phyloP scores from a whole-genome alignment of 257 asterid species.

The Misopates orontium region DNA sequence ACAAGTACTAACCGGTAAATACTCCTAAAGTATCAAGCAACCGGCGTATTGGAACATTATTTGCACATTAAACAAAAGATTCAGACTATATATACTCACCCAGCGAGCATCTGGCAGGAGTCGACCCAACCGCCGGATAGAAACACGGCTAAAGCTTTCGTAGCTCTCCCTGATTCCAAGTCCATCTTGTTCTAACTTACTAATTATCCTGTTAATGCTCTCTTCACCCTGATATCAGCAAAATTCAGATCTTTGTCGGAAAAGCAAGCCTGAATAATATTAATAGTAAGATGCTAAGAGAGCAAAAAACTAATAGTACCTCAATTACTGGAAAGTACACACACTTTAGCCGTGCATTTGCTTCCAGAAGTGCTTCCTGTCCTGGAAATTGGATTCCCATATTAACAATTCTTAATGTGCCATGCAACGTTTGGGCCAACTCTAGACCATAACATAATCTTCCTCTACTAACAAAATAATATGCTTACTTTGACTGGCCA shows the following conservation, averaged over 20 bases:
- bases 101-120: constrained; percentile 85
- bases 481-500: constrained; percentile 41
- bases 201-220: constrained; percentile 48
- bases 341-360: constrained; percentile 74
- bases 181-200: constrained; percentile 43
- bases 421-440: background rate
- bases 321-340: constrained; percentile 62
- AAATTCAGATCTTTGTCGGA: constrained; percentile 18
- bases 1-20: background rate
- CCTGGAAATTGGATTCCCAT: constrained; percentile 36
- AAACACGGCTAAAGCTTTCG: constrained; percentile 60
- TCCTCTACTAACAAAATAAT: background rate
- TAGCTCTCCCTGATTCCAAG: constrained; percentile 51
- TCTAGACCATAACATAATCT: background rate
- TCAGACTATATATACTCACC: constrained; percentile 41
- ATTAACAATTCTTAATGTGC: constrained; percentile 15
- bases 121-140: constrained; percentile 80
- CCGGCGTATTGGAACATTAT: background rate
- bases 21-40: background rate
- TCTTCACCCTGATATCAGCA: constrained; percentile 63
- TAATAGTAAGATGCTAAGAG: constrained; percentile 18
- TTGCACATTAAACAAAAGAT: constrained; percentile 17
- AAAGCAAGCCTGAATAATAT: constrained; percentile 17
- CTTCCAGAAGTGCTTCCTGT: constrained; percentile 37
- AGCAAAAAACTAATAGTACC: constrained; percentile 34